Evolutionary conservation across 345 rosid genomes (phyloP).

Genomic region (Mangifera indica): DNA sequence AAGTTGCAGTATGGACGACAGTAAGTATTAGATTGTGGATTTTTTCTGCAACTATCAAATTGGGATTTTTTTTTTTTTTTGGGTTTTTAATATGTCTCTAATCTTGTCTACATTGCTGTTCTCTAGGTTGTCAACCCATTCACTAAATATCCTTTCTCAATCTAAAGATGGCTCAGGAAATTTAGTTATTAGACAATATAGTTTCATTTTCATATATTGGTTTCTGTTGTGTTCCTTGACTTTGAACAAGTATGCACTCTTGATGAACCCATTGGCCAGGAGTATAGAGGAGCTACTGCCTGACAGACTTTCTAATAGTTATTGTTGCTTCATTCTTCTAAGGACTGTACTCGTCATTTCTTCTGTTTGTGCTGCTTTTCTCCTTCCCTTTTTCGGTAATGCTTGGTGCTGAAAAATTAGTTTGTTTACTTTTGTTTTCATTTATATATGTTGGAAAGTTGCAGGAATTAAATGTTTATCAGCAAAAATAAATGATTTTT

Average conservation of each 20-base stretch:
- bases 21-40: conserved; percentile 41
- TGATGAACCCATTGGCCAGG: conserved; percentile 86
- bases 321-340: conserved; percentile 63
- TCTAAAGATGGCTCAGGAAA: background rate
- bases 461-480: no score
- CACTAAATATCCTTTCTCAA: conserved; percentile 73
- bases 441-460: background rate
- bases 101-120: conserved; percentile 16
- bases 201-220: background rate
- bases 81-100: conserved; percentile 14
- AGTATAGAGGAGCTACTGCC: conserved; percentile 93
- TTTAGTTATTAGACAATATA: background rate
- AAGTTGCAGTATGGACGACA: conserved; percentile 83
- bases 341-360: conserved; percentile 75
- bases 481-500: no score
- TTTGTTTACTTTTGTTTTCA: background rate
- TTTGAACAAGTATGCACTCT: conserved; percentile 52
- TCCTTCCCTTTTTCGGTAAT: conserved; percentile 83
- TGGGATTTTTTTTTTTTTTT: background rate
- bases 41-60: background rate
- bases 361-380: conserved; percentile 75
- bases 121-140: conserved; percentile 86
- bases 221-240: conserved; percentile 33
- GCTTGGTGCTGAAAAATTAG: background rate
- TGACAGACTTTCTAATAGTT: conserved; percentile 37